Conservation (phyloP, 2,329 filamentous ascomycete species). For the Fusarium duplospermum region DNA sequence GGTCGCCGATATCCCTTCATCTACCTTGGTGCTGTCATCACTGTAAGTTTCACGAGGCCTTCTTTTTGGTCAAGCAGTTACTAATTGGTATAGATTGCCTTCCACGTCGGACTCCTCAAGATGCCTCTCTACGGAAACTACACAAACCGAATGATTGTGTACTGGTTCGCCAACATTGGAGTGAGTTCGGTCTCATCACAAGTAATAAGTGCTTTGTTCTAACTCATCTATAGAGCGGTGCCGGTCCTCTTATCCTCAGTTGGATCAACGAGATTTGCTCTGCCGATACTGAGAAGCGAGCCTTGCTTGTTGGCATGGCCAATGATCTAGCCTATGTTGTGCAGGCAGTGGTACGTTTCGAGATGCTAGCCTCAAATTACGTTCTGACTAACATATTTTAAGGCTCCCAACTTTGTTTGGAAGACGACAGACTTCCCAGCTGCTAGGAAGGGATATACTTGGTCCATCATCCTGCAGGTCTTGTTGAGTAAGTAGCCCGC, state of each 20-base stretch:
- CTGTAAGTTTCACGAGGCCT: neutral
- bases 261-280: slow-evolving; percentile 40
- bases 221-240: slow-evolving; percentile 14
- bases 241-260: slow-evolving; percentile 36
- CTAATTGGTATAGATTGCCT: slow-evolving; percentile 13
- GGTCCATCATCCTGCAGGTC: slow-evolving; percentile 14
- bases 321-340: slow-evolving; percentile 32
- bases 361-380: neutral
- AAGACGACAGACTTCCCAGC: slow-evolving; percentile 35
- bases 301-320: slow-evolving; percentile 23
- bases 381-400: neutral
- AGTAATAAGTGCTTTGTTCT: neutral
- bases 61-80: rapidly evolving
- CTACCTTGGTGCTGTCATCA: slow-evolving; percentile 28
- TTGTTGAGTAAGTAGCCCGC: slow-evolving; percentile 15
- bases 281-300: slow-evolving; percentile 37
- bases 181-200: slow-evolving; percentile 6
- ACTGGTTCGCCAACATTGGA: slow-evolving; percentile 38
- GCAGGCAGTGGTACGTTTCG: slow-evolving; percentile 30
- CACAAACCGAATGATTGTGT: slow-evolving; percentile 23
- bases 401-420: slow-evolving; percentile 32
- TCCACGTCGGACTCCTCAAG: slow-evolving; percentile 18
- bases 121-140: slow-evolving; percentile 32
- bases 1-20: slow-evolving; percentile 35
- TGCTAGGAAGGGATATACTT: slow-evolving; percentile 24